Conservation (phyloP, 2,329 filamentous ascomycete species). For the Fusarium sp. region DNA sequence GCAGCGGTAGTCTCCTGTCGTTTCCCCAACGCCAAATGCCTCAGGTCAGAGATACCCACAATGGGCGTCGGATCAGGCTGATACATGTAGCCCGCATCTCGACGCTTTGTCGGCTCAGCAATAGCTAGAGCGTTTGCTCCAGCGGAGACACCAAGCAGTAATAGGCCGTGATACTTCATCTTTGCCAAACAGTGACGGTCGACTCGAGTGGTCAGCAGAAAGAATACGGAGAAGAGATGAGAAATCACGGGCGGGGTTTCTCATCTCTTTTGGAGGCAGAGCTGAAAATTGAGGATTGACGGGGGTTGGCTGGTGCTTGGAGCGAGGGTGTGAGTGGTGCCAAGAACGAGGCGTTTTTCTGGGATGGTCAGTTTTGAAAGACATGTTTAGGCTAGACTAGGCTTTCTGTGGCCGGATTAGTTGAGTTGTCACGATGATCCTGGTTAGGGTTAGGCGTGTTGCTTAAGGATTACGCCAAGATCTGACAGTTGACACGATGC, state of each 20-base stretch:
- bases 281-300: neutral
- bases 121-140: conserved; percentile 3
- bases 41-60: neutral
- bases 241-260: conserved; percentile 3
- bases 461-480: neutral
- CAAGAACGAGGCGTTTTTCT: conserved; percentile 11
- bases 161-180: neutral
- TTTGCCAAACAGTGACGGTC: neutral
- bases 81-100: neutral
- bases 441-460: conserved; percentile 1
- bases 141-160: neutral
- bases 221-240: neutral
- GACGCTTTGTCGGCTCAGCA: conserved; percentile 11
- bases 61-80: conserved; percentile 14
- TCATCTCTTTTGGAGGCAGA: neutral
- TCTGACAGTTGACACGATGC: neutral
- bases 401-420: neutral
- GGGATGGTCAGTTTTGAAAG: neutral
- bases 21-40: conserved; percentile 3
- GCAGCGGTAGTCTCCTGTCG: neutral
- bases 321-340: conserved; percentile 9
- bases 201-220: neutral
- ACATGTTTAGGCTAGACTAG: neutral
- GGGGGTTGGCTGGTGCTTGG: neutral
- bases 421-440: neutral